A percentile compares a stretch with the other conserved stretches of the same genome.
These are phyloP conservation scores for Willaertia magna DNA, from an alignment of 208 protist species.

Conservation along the genomic window DNA sequence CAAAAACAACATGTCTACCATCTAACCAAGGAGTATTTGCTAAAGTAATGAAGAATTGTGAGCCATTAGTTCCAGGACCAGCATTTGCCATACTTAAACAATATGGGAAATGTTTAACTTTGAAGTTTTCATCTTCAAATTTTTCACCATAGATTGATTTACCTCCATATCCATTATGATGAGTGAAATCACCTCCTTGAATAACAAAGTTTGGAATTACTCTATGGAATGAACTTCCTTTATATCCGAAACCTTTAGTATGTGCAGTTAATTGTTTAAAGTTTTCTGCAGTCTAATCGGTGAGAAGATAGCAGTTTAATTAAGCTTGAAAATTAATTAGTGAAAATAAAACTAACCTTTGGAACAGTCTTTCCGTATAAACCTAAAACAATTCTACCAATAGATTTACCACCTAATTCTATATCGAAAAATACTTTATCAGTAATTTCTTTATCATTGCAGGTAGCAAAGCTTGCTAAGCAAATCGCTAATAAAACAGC, in stretches of 20 bases:
- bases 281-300: slow-evolving; percentile 66
- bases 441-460: no score
- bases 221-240: slow-evolving; percentile 25
- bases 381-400: slow-evolving; percentile 74
- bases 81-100: slow-evolving; percentile 78
- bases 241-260: slow-evolving; percentile 29
- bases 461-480: no score
- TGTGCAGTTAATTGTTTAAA: slow-evolving; percentile 28
- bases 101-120: slow-evolving; percentile 61
- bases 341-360: neutral
- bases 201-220: slow-evolving; percentile 69
- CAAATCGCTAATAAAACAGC: no score
- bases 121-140: slow-evolving; percentile 86
- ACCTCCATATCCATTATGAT: slow-evolving; percentile 74
- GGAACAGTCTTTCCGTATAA: slow-evolving; percentile 43
- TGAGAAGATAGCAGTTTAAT: slow-evolving; percentile 50
- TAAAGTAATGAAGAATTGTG: slow-evolving; percentile 80
- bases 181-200: slow-evolving; percentile 91
- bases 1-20: slow-evolving; percentile 87
- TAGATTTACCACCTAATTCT: slow-evolving; percentile 54
- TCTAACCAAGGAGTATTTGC: slow-evolving; percentile 69
- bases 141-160: slow-evolving; percentile 75
- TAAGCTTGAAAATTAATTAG: neutral
- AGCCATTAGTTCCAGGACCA: slow-evolving; percentile 62
- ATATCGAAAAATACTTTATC: slow-evolving; percentile 80